These are phyloP conservation scores for Patellifolia procumbens DNA, from an alignment of 179 eudicot genomes.

Conservation along the genomic window DNA sequence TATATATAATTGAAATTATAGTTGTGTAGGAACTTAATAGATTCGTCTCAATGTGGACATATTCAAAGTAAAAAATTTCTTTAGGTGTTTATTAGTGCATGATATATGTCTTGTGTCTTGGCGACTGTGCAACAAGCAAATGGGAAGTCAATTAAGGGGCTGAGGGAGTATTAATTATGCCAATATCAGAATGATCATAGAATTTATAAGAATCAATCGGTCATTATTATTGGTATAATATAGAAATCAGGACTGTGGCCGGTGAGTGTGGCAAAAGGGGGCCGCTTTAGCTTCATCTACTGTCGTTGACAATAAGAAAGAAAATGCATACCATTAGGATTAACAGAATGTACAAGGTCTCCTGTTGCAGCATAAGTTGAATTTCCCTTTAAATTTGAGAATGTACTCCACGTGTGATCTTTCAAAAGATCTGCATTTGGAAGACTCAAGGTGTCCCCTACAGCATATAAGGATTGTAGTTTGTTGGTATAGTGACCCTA, in stretches of 20 bases:
- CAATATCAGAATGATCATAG: background rate
- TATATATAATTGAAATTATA: no score
- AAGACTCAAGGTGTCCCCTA: background rate
- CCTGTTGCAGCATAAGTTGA: background rate
- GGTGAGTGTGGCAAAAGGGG: background rate
- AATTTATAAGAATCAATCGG: background rate
- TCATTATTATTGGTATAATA: background rate
- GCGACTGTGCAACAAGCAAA: no score
- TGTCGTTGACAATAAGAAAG: background rate
- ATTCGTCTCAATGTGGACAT: no score
- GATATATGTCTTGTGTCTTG: no score
- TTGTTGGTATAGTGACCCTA: background rate
- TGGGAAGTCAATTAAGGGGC: no score
- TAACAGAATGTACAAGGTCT: background rate
- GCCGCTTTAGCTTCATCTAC: background rate
- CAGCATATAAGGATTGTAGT: background rate
- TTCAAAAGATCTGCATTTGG: background rate
- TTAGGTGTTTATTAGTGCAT: no score
- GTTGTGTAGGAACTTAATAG: no score
- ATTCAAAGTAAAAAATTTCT: no score
- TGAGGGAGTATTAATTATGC: no score
- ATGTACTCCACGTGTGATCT: background rate
- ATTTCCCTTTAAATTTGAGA: background rate
- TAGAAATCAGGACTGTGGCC: background rate
- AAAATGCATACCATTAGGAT: background rate